phyloP scores from a whole-genome alignment of 495 filamentous ascomycete species.

The Viridothelium virens region DNA sequence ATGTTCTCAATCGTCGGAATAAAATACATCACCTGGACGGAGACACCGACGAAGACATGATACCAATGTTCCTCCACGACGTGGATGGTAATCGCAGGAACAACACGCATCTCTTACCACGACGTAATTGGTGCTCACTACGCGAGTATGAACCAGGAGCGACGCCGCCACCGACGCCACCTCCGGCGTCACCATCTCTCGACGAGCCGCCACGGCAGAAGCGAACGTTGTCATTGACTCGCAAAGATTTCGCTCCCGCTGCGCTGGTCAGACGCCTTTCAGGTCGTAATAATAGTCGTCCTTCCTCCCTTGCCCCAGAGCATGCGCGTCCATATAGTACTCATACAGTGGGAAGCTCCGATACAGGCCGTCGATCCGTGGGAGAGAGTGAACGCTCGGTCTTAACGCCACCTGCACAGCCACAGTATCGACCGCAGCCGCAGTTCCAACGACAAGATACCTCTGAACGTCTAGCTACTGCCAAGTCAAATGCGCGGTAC shows the following conservation, averaged over 20 bases:
- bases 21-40: constrained; percentile 81
- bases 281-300: neutral
- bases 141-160: constrained; percentile 67
- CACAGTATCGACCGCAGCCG: neutral
- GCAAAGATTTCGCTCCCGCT: constrained; percentile 16
- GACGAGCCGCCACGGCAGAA: constrained; percentile 25
- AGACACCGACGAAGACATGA: constrained; percentile 90
- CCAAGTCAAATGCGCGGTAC: neutral
- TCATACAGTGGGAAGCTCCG: neutral
- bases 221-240: neutral
- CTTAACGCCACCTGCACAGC: neutral
- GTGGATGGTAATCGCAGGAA: constrained; percentile 83
- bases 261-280: constrained; percentile 18
- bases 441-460: constrained; percentile 2
- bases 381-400: neutral
- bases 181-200: constrained; percentile 18
- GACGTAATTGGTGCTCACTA: constrained; percentile 90
- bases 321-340: neutral
- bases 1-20: constrained; percentile 88
- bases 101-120: constrained; percentile 83
- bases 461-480: neutral
- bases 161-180: constrained; percentile 63
- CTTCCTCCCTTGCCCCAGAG: neutral
- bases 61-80: constrained; percentile 81
- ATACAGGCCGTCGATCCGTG: neutral